These are phyloP conservation scores for Dendrobium chrysotoxum DNA, from an alignment of 106 monocot species.

Conservation along the genomic window DNA sequence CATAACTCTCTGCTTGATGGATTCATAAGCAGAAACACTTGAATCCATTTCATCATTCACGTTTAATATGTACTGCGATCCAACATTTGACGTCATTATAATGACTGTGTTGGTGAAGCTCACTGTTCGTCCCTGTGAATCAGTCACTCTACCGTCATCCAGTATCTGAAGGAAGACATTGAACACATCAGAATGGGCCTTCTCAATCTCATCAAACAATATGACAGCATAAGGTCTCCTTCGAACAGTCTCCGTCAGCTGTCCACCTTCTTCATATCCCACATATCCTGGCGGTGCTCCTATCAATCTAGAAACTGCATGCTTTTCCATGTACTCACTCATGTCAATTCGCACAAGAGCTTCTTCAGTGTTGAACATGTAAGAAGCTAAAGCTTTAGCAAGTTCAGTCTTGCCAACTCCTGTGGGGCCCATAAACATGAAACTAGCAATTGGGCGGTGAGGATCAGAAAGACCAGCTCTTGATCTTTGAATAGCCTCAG, in stretches of 20 bases:
- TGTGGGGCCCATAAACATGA: conserved; percentile 99
- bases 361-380: conserved; percentile 98
- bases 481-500: conserved; percentile 95
- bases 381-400: conserved; percentile 89
- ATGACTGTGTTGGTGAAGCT: conserved; percentile 96
- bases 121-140: conserved; percentile 86
- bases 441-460: conserved; percentile 93
- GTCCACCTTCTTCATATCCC: conserved; percentile 98
- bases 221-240: conserved; percentile 88
- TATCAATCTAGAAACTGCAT: conserved; percentile 91
- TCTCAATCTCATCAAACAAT: conserved; percentile 98
- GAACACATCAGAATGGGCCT: conserved; percentile 96
- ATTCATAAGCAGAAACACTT: conserved; percentile 58
- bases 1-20: conserved; percentile 81
- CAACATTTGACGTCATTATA: conserved; percentile 99
- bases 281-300: conserved; percentile 98
- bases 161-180: conserved; percentile 97
- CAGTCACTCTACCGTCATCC: conserved; percentile 95
- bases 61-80: conserved; percentile 88
- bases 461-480: conserved; percentile 94
- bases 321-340: conserved; percentile 99
- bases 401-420: conserved; percentile 98
- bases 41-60: conserved; percentile 37
- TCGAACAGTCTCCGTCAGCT: conserved; percentile 79
- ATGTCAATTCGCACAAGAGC: conserved; percentile 97